These are phyloP conservation scores for Chrysosporium queenslandicum DNA, from an alignment of 2,329 filamentous ascomycete genomes.

Conservation along the genomic window DNA sequence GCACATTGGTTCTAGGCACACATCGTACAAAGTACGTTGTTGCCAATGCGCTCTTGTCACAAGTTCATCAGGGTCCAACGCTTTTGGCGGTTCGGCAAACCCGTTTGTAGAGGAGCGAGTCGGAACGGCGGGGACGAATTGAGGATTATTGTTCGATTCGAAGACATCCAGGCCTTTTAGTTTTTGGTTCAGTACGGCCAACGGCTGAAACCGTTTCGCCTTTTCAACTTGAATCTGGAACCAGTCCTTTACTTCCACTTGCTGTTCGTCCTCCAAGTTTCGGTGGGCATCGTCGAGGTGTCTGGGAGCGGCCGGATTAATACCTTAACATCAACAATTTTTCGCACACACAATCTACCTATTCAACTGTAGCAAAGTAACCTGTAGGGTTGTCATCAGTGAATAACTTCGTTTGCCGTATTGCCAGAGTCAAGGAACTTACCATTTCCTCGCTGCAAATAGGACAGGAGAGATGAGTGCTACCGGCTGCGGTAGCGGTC, in stretches of 20 bases:
- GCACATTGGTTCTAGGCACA: slow-evolving; percentile 80
- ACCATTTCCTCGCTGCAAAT: slow-evolving; percentile 99
- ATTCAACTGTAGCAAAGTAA: slow-evolving; percentile 88
- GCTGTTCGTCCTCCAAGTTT: slow-evolving; percentile 75
- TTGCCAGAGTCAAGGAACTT: slow-evolving; percentile 21
- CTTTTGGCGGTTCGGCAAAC: slow-evolving; percentile 26
- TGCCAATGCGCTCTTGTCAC: slow-evolving; percentile 90
- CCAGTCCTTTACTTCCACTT: slow-evolving; percentile 94
- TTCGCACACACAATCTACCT: slow-evolving; percentile 39
- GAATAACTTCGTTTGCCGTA: background rate
- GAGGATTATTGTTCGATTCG: slow-evolving; percentile 69
- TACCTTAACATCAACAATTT: background rate
- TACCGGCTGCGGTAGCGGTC: slow-evolving; percentile 45
- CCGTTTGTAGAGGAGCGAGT: slow-evolving; percentile 24
- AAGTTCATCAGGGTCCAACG: slow-evolving; percentile 73
- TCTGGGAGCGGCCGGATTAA: slow-evolving; percentile 31
- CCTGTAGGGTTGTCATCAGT: slow-evolving; percentile 40
- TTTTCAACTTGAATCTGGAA: slow-evolving; percentile 91
- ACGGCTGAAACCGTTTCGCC: slow-evolving; percentile 83
- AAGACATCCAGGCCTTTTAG: slow-evolving; percentile 87
- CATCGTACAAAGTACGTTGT: slow-evolving; percentile 58
- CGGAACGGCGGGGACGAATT: slow-evolving; percentile 31
- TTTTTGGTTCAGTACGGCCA: slow-evolving; percentile 87
- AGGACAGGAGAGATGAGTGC: slow-evolving; percentile 73
- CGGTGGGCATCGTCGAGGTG: slow-evolving; percentile 83